Evolutionary conservation across 208 protist genomes (phyloP), one percentile per base, ranked within the genome.

Genomic region (Crithidia fasciculata): DNA sequence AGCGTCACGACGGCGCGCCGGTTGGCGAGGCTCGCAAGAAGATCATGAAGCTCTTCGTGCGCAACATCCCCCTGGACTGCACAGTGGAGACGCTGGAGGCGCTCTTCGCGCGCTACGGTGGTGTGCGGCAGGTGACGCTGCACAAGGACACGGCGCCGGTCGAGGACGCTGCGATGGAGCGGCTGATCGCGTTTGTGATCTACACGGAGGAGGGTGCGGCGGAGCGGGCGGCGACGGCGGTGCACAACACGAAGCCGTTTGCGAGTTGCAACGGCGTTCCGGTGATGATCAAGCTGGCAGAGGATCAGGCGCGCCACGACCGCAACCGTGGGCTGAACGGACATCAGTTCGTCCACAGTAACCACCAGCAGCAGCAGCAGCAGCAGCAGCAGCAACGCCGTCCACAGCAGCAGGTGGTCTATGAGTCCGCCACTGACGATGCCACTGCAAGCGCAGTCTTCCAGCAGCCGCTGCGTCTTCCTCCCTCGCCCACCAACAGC

Each of bases 21-120:
- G 76, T 89, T 18, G 85, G 87, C 36, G 80, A 90, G 49, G 88
- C 84, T 43, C 85, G 88, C 12, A 69, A 72, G 50, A 84, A 87
- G 71, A 95, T 93, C 28, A 71, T 76, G 43, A 95, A 95, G 74
- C 69, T 95, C 8, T 95, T 95, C 69, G 86, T 95, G 53, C 87
- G 90, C 43, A 95, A 95, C 68, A 85, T 95, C 52, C 90, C 90
- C 12, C 52, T 82, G 15, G 75, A 82, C 47, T 75, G 85, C 16
- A 84, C 72, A 7, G 50, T 69, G 0, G 78, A 75, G n/a, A 69
- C 73, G 16, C 62, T 96, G n/a, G 58, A 61, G 36, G 41, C 2
- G 3, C 59, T 92, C 36, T 94, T 93, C 61, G 52, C 43, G 18
- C 15, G 16, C 28, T 91, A 80, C 74, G 89, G 91, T 19, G 12